Base-by-base conservation (phyloP, 2,329 filamentous ascomycete species). In the Trematosphaeria pertusa region DNA sequence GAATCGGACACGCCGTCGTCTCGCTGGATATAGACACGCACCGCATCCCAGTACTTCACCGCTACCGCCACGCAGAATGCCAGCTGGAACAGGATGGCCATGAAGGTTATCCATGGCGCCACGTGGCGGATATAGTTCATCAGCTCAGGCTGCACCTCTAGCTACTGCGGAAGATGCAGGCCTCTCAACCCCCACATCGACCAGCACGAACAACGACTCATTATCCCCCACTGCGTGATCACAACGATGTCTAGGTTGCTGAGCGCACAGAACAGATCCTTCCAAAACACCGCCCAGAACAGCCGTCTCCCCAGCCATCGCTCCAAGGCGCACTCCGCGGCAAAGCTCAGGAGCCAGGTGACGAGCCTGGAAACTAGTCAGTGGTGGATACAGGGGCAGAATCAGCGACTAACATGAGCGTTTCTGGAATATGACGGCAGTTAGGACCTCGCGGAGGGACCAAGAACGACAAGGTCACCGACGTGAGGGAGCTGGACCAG, bases 121-220 rank as follows among this genome's bases (percentile, higher is more conserved):
- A 44, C 21, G 20, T 56, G 24, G 15, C 40, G 42, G 26, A 56
- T 52, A 36, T 48, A 49, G n/a, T 39, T n/a, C 56, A 59, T 61
- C 31, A 61, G 26, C 14, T 50, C 47, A 4, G 24, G 33, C 31
- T 45, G 52, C 10, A 56, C 50, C 8, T 52, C 39, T 3, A 47
- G 48, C 31, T 52, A 26, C 22, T 61, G 52, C 8, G 58, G 57
- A 6, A 61, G 36, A 33, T 53, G 35, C 12, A 61, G 37, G 11
- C 52, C 51, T 15, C 38, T 49, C 35, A 45, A 37, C 2, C 58
- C 55, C 48, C 50, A 54, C 31, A 44, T 46, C 1, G 50, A 47
- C 52, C 55, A 61, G 22, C 58, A 61, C 5, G 49, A 46, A 39
- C 54, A 58, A 8, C 50, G 43, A 38, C 58, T 53, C 54, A 58